Evolutionary conservation across 2,329 filamentous ascomycete genomes (phyloP).

Genomic region (Westerdykella ornata): DNA sequence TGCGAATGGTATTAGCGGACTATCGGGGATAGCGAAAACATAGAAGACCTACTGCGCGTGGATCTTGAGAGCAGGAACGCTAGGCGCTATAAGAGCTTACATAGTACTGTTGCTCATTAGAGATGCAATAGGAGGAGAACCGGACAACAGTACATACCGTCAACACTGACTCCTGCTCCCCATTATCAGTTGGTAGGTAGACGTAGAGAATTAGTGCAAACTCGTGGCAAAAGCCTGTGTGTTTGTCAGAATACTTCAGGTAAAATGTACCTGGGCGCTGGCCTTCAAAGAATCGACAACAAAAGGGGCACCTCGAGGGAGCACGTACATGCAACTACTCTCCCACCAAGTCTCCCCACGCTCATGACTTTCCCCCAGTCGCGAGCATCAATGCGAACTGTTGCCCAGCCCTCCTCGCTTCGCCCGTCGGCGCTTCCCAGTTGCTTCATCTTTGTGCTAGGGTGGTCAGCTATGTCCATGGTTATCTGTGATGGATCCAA

Average conservation of each 20-base stretch:
- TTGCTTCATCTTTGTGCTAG: conserved; percentile 68
- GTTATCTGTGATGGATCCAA: conserved; percentile 70
- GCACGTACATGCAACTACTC: conserved; percentile 77
- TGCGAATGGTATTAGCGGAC: no score
- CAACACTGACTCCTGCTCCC: conserved; percentile 64
- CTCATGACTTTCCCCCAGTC: conserved; percentile 95
- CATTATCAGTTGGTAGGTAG: conserved; percentile 66
- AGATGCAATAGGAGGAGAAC: background rate
- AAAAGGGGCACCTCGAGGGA: background rate
- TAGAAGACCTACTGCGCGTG: no score
- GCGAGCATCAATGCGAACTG: conserved; percentile 81
- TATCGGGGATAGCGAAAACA: no score
- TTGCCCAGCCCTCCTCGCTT: conserved; percentile 79
- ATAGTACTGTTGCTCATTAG: conserved; percentile 46
- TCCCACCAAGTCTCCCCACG: conserved; percentile 79
- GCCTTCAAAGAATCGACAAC: background rate
- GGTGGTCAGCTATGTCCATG: conserved; percentile 65
- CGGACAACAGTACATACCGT: conserved; percentile 50
- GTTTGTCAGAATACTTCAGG: conserved; percentile 11
- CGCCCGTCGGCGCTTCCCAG: conserved; percentile 51
- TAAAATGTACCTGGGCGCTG: background rate
- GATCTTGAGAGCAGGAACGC: background rate
- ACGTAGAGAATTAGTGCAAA: conserved; percentile 79
- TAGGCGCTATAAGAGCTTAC: conserved; percentile 50
- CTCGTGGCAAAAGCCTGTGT: conserved; percentile 62